These are phyloP conservation scores for Exophiala alcalophila DNA, from an alignment of 2,329 filamentous ascomycete genomes.

Conservation along the genomic window DNA sequence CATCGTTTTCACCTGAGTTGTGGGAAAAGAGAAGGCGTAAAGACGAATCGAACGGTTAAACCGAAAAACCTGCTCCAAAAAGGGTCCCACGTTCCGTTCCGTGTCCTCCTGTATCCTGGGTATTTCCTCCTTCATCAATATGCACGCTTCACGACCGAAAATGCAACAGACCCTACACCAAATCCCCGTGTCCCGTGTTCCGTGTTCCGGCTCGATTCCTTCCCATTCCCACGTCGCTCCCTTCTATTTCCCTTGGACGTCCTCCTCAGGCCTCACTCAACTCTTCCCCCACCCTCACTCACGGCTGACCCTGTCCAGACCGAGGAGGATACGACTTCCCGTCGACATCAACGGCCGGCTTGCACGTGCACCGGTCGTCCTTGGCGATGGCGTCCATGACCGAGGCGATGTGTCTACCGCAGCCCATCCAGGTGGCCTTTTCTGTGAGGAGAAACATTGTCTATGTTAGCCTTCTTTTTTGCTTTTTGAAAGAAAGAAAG, in stretches of 20 bases:
- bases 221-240: slow-evolving; percentile 33
- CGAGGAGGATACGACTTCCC: slow-evolving; percentile 56
- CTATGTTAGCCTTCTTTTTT: too few species aligned
- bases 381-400: slow-evolving; percentile 54
- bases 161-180: too few species aligned
- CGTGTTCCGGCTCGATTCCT: background rate
- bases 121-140: too few species aligned
- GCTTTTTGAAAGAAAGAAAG: too few species aligned
- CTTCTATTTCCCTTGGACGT: slow-evolving; percentile 28
- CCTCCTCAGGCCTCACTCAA: background rate
- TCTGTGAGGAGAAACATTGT: too few species aligned
- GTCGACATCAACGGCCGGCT: slow-evolving; percentile 51
- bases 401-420: slow-evolving; percentile 49
- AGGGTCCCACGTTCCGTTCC: too few species aligned
- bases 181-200: too few species aligned
- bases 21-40: background rate
- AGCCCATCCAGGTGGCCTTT: slow-evolving; percentile 55
- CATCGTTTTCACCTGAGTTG: slow-evolving; percentile 44
- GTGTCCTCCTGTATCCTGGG: too few species aligned
- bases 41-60: too few species aligned
- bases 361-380: slow-evolving; percentile 55
- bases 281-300: background rate
- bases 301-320: slow-evolving; percentile 36
- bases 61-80: too few species aligned
- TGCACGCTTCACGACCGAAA: too few species aligned